Conservation (phyloP, 352 stramenopile genomes). For the Phytophthora pseudosyringae region DNA sequence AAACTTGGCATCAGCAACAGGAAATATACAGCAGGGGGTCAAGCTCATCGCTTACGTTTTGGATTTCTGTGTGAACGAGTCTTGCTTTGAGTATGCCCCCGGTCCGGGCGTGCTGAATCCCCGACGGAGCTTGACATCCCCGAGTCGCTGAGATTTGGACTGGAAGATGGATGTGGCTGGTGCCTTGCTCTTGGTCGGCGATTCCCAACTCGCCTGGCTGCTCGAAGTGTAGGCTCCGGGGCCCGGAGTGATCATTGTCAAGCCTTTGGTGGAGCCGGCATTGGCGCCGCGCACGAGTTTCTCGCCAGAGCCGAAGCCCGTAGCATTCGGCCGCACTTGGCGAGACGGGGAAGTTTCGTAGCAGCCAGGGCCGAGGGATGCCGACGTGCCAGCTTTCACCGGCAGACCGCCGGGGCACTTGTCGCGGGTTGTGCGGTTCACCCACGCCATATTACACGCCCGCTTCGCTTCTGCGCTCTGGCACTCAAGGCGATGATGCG, state of each 20-base stretch:
- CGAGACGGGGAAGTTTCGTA: slow-evolving; percentile 59
- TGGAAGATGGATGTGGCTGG: slow-evolving; percentile 44
- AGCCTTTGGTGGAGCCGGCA: slow-evolving; percentile 35
- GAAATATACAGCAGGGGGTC: neutral
- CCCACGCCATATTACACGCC: slow-evolving; percentile 66
- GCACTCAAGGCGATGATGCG: neutral
- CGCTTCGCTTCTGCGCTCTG: neutral
- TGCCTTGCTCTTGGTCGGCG: slow-evolving; percentile 57
- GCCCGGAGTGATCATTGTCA: slow-evolving; percentile 62
- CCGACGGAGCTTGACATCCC: slow-evolving; percentile 36
- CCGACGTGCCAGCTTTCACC: slow-evolving; percentile 28
- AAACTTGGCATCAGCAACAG: slow-evolving; percentile 2
- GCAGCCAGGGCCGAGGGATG: slow-evolving; percentile 58
- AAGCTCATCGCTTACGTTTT: slow-evolving; percentile 39
- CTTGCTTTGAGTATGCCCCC: slow-evolving; percentile 60
- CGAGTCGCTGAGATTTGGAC: slow-evolving; percentile 61
- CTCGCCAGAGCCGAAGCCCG: slow-evolving; percentile 64
- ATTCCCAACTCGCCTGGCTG: slow-evolving; percentile 63
- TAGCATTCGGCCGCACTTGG: slow-evolving; percentile 58
- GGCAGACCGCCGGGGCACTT: slow-evolving; percentile 50
- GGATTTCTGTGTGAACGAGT: slow-evolving; percentile 56
- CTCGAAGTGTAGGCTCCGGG: slow-evolving; percentile 53
- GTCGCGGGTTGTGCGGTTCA: slow-evolving; percentile 70
- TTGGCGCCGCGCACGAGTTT: slow-evolving; percentile 51
- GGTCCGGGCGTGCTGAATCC: slow-evolving; percentile 57